These are phyloP conservation scores for Arctostaphylos glauca DNA, from an alignment of 148 eudicot genomes.

Conservation along the genomic window DNA sequence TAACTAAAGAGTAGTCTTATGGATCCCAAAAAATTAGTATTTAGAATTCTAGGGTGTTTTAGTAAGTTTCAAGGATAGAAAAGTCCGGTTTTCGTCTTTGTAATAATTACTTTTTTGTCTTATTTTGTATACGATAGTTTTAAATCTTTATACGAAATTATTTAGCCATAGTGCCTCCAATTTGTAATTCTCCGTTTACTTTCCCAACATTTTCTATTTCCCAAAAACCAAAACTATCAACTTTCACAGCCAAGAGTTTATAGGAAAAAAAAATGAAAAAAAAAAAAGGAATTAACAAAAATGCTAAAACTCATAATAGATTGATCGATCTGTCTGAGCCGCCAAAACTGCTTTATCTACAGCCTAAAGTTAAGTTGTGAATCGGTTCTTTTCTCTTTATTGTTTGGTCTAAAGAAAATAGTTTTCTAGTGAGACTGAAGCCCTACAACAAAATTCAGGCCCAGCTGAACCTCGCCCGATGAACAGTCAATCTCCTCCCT, in stretches of 20 bases:
- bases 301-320: not conserved
- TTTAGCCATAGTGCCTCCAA: too few species aligned
- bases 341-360: not conserved
- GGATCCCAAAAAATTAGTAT: too few species aligned
- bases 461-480: not conserved
- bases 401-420: not conserved
- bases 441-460: not conserved
- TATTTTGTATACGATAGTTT: too few species aligned
- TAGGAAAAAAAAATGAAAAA: not conserved
- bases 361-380: not conserved
- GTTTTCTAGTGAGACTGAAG: not conserved
- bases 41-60: too few species aligned
- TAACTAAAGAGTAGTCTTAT: too few species aligned
- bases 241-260: not conserved
- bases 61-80: too few species aligned
- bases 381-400: not conserved
- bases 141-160: too few species aligned
- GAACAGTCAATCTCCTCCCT: not conserved
- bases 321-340: conserved; percentile 9
- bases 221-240: not conserved
- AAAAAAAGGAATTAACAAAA: not conserved
- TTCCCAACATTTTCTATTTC: too few species aligned
- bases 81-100: too few species aligned
- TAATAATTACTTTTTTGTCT: too few species aligned
- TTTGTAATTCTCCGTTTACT: too few species aligned